Conservation (phyloP, 371 early-diverging fungal species). For the Mortierella sp. region DNA sequence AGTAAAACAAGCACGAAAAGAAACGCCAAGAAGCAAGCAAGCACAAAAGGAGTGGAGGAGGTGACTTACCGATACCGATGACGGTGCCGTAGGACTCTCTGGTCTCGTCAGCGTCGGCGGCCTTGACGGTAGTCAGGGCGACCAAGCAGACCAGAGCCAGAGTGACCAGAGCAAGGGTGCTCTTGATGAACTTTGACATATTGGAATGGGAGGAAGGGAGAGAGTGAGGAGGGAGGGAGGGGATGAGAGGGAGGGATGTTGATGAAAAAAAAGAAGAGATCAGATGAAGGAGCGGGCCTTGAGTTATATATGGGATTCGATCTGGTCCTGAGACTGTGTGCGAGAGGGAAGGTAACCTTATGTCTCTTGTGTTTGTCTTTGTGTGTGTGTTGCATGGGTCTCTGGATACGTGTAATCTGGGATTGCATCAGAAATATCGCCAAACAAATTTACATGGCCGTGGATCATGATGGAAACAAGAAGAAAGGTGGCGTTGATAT, state of each 20-base stretch:
- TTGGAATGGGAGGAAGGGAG: conserved; percentile 19
- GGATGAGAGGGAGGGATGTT: neutral
- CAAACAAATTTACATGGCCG: neutral
- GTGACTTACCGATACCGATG: conserved; percentile 81
- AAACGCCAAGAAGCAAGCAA: neutral
- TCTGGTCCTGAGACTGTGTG: neutral
- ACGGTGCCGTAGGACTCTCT: conserved; percentile 69
- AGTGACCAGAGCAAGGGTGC: conserved; percentile 50
- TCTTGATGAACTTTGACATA: conserved; percentile 56
- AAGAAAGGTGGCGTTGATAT: conserved; percentile 20
- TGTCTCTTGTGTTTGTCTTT: neutral
- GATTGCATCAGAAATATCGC: neutral
- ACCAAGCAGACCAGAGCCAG: conserved; percentile 56
- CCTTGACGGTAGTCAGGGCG: conserved; percentile 53
- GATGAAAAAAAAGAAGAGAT: conserved; percentile 19
- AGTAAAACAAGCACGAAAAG: neutral
- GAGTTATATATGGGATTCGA: conserved; percentile 10
- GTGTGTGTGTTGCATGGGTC: neutral
- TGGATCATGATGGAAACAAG: neutral
- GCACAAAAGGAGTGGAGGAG: neutral
- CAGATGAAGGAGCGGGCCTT: conserved; percentile 5
- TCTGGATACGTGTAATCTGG: neutral
- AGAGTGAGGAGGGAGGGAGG: conserved; percentile 4
- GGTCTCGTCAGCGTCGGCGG: conserved; percentile 39
- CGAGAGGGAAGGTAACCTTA: neutral